Percentiles rank a stretch among this genome's conserved stretches.
Conservation (phyloP, 768 basidiomycete genomes). For the Lactarius hengduanensis region DNA sequence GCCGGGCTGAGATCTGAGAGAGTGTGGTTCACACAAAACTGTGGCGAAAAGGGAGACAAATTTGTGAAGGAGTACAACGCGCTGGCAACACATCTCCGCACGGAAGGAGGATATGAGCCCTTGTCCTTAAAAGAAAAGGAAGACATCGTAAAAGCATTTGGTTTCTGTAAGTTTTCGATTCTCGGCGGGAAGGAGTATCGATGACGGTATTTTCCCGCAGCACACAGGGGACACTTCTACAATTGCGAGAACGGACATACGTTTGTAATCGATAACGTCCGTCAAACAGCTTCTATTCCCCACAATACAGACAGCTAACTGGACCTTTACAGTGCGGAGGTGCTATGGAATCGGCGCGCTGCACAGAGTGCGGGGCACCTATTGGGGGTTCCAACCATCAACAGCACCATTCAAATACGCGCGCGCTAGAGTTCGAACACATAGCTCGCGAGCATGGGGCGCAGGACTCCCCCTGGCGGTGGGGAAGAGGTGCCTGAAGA, state of each 20-base stretch:
- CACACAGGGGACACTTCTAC: constrained; percentile 36
- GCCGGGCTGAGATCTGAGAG: constrained; percentile 29
- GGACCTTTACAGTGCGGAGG: constrained; percentile 51
- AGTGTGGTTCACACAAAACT: constrained; percentile 34
- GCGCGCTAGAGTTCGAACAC: constrained; percentile 47
- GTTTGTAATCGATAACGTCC: constrained; percentile 57
- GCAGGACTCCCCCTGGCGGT: constrained; percentile 35
- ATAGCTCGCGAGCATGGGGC: constrained; percentile 40
- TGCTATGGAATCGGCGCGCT: constrained; percentile 46
- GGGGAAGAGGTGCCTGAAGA: constrained; percentile 29
- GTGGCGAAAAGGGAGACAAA: constrained; percentile 27
- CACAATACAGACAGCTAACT: constrained; percentile 10
- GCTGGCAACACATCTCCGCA: constrained; percentile 28
- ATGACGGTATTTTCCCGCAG: constrained; percentile 16
- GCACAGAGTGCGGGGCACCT: constrained; percentile 55
- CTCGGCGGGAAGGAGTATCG: background rate
- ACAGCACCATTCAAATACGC: constrained; percentile 45
- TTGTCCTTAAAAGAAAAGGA: constrained; percentile 32
- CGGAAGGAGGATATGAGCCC: constrained; percentile 29
- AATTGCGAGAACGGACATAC: constrained; percentile 54
- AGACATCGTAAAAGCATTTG: constrained; percentile 34
- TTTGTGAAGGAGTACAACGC: constrained; percentile 30
- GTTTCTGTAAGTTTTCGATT: constrained; percentile 30
- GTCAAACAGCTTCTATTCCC: constrained; percentile 17
- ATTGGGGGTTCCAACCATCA: constrained; percentile 52